Conservation (phyloP, 768 basidiomycete genomes). For the Dendrothele bispora region DNA sequence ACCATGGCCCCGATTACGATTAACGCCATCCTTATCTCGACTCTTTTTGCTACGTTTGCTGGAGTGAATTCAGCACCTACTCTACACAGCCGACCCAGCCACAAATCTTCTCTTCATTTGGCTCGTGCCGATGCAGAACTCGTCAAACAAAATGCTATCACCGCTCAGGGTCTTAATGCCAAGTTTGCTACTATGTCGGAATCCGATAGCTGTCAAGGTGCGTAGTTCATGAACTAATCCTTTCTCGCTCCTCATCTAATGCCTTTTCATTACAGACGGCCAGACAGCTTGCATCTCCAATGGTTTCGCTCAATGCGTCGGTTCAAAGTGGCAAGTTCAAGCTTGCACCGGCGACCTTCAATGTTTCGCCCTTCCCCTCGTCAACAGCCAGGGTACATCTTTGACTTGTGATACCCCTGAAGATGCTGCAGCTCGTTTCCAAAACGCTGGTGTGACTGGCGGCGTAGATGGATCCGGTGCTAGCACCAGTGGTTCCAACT, state of each 20-base stretch:
- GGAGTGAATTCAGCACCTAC: slow-evolving; percentile 1
- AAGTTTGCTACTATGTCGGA: slow-evolving; percentile 45
- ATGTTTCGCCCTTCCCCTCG: slow-evolving; percentile 52
- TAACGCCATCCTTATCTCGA: neutral
- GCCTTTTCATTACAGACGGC: slow-evolving; percentile 26
- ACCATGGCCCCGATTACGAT: too few species aligned
- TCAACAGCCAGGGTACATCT: slow-evolving; percentile 45
- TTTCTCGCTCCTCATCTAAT: neutral
- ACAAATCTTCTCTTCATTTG: neutral
- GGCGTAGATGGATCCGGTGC: slow-evolving; percentile 34
- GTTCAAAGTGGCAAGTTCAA: slow-evolving; percentile 37
- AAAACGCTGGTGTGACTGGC: slow-evolving; percentile 41
- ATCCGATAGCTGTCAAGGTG: slow-evolving; percentile 48
- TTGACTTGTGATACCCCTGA: slow-evolving; percentile 40
- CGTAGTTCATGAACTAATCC: slow-evolving; percentile 11
- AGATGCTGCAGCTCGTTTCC: slow-evolving; percentile 42
- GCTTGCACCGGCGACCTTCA: slow-evolving; percentile 32
- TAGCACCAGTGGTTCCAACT: neutral
- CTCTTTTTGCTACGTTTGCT: slow-evolving; percentile 1
- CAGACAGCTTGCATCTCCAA: slow-evolving; percentile 39
- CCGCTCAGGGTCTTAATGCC: slow-evolving; percentile 49
- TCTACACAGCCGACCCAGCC: neutral
- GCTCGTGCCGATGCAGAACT: slow-evolving; percentile 9
- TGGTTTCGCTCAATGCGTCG: slow-evolving; percentile 44
- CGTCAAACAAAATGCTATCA: slow-evolving; percentile 43